Conservation (phyloP, 2,329 filamentous ascomycete species). For the Pestalotiopsis sp. region DNA sequence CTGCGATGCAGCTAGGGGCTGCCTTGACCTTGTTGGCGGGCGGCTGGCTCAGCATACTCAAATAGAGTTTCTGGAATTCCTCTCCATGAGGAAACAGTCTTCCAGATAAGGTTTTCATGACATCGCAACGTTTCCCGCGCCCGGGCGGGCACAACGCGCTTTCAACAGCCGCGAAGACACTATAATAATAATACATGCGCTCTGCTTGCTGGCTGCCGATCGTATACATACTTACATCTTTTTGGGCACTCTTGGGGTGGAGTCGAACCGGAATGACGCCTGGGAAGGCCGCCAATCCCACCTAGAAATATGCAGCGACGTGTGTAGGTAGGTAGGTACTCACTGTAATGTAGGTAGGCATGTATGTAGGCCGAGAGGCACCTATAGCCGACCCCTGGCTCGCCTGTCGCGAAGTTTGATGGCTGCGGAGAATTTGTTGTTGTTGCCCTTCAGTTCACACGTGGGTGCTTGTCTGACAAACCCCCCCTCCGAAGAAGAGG, state of each 20-base stretch:
- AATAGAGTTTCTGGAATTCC: background rate
- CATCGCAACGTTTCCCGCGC: background rate
- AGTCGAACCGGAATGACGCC: background rate
- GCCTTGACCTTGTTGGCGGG: too few species aligned
- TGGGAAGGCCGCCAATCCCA: background rate
- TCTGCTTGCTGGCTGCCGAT: background rate
- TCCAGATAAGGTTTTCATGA: background rate
- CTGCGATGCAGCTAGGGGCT: too few species aligned
- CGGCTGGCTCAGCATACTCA: background rate
- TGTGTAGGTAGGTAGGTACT: background rate
- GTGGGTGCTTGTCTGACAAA: background rate
- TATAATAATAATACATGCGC: background rate
- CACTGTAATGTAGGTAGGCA: background rate
- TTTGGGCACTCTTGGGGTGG: background rate
- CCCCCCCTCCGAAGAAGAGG: background rate
- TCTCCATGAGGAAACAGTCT: background rate
- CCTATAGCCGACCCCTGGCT: background rate
- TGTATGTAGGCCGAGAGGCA: background rate
- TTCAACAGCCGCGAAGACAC: background rate
- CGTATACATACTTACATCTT: background rate
- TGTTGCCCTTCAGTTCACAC: background rate
- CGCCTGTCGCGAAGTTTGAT: background rate
- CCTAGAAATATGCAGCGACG: background rate
- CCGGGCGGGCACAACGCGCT: background rate
- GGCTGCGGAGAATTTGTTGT: background rate